These are phyloP conservation scores for Gliomastix tumulicola DNA, from an alignment of 2,329 filamentous ascomycete species.

Conservation along the genomic window DNA sequence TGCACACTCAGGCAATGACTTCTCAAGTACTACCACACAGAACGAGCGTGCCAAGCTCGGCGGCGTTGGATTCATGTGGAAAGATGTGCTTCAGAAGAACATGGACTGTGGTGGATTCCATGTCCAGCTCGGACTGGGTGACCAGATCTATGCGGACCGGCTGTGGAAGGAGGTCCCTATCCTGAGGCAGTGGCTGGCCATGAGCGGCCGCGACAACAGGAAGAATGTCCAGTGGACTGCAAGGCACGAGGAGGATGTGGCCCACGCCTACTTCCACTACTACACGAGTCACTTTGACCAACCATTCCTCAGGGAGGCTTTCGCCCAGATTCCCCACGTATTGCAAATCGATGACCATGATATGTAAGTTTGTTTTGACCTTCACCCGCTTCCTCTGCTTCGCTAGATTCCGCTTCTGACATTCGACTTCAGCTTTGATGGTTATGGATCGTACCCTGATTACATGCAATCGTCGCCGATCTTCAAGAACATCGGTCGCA, in stretches of 20 bases:
- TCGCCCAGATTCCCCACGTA: conserved; percentile 93
- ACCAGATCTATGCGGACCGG: conserved; percentile 92
- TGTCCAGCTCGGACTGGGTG: conserved; percentile 82
- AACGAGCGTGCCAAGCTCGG: conserved; percentile 81
- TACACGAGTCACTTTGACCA: conserved; percentile 99
- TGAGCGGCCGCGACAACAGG: conserved; percentile 86
- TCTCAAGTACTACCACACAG: conserved; percentile 78
- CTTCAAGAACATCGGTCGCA: conserved; percentile 95
- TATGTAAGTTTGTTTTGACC: conserved; percentile 60
- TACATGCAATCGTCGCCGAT: conserved; percentile 98
- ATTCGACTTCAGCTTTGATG: conserved; percentile 65
- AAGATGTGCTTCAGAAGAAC: conserved; percentile 96
- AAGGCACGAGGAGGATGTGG: conserved; percentile 89
- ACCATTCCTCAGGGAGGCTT: conserved; percentile 87
- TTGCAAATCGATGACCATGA: conserved; percentile 95
- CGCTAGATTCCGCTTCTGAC: not conserved
- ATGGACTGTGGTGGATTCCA: conserved; percentile 95
- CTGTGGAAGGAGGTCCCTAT: conserved; percentile 94
- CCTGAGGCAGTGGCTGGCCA: conserved; percentile 90
- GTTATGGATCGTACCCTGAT: conserved; percentile 93
- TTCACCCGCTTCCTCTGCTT: no score
- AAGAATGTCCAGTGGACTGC: conserved; percentile 90
- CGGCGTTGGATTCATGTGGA: conserved; percentile 96
- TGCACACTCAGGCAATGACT: conserved; percentile 94
- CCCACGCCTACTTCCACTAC: conserved; percentile 97